phyloP scores from a whole-genome alignment of 2,329 filamentous ascomycete genomes.

The Endothia cerciana region DNA sequence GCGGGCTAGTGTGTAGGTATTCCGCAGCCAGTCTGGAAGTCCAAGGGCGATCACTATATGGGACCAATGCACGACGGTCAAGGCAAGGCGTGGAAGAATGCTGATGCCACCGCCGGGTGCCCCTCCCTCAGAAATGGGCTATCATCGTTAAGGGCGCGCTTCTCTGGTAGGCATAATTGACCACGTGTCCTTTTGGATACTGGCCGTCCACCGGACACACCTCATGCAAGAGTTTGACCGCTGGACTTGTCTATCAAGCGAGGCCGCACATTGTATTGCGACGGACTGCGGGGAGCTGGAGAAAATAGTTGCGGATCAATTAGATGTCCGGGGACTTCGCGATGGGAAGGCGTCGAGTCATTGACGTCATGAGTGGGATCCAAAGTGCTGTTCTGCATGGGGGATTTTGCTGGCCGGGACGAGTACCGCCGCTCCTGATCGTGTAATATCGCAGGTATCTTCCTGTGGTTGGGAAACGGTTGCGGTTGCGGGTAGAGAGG shows the following conservation, averaged over 20 bases:
- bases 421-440: not conserved
- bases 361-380: constrained; percentile 11
- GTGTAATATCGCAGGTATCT: not conserved
- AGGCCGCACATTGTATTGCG: not conserved
- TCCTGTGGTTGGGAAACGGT: not conserved
- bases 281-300: not conserved
- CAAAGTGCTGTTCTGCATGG: not conserved
- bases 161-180: not conserved
- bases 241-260: not conserved
- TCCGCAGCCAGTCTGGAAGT: not conserved
- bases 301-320: not conserved
- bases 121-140: too few relatives aligned
- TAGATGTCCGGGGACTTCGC: not conserved
- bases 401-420: too few relatives aligned
- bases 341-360: constrained; percentile 1
- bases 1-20: not conserved
- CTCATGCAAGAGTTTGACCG: not conserved
- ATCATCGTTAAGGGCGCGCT: not conserved
- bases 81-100: not conserved
- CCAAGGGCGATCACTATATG: not conserved
- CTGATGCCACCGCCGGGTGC: not conserved
- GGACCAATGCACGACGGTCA: not conserved
- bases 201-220: not conserved
- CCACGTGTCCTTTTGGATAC: not conserved
- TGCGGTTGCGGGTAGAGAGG: not conserved